These are phyloP conservation scores for Microsporum canis DNA, from an alignment of 2,329 filamentous ascomycete species.

Conservation along the genomic window DNA sequence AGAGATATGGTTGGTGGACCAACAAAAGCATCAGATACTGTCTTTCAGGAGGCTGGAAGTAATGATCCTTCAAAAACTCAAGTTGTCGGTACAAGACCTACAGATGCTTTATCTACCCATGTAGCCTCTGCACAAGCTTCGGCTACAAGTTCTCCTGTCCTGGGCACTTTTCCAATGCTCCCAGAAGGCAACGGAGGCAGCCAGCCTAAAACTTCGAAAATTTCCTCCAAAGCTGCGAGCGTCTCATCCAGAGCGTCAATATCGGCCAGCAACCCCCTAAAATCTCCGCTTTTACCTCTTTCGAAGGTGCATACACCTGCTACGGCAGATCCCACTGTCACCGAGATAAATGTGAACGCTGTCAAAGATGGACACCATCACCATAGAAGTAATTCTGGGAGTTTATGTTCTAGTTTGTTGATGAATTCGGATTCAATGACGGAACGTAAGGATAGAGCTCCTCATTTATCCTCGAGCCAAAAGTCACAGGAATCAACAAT, in stretches of 20 bases:
- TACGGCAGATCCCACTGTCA: constrained; percentile 37
- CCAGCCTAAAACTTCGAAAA: constrained; percentile 25
- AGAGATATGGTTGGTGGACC: constrained; percentile 41
- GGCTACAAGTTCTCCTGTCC: constrained; percentile 28
- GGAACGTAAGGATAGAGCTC: constrained; percentile 23
- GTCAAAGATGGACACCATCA: constrained; percentile 21
- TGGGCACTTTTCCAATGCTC: constrained; percentile 21
- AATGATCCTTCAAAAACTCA: constrained; percentile 15
- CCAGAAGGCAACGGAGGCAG: constrained; percentile 21
- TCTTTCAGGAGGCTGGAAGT: constrained; percentile 16
- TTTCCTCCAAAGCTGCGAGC: constrained; percentile 33
- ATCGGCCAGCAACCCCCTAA: constrained; percentile 27
- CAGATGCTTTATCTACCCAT: constrained; percentile 17
- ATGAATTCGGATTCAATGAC: constrained; percentile 22
- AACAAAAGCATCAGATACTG: constrained; percentile 23
- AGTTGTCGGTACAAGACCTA: constrained; percentile 5
- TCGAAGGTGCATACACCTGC: constrained; percentile 25
- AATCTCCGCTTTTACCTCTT: constrained; percentile 28
- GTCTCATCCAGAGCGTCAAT: constrained; percentile 33
- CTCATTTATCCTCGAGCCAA: constrained; percentile 22
- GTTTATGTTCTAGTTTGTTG: constrained; percentile 22
- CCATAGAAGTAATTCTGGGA: constrained; percentile 25
- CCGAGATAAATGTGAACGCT: constrained; percentile 35
- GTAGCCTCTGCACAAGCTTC: constrained; percentile 28
- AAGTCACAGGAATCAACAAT: constrained; percentile 23